Evolutionary conservation across 1,284 basidiomycete genomes (phyloP), one percentile per base, ranked within the genome.

Genomic region (Pascua sp.): DNA sequence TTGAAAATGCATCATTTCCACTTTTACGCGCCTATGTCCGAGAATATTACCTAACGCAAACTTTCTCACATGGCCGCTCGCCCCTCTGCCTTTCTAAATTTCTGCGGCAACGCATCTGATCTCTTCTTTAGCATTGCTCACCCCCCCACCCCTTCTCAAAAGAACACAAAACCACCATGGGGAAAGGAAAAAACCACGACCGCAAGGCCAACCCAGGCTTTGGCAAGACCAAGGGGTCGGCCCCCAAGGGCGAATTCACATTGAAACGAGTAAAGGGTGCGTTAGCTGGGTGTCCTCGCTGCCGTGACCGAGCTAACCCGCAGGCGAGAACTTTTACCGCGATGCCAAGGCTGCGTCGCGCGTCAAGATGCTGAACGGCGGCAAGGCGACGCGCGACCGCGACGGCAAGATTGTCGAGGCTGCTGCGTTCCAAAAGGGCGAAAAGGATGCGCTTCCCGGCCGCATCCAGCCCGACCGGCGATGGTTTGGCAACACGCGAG

Each of bases 401-500:
- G 88, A 91, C 65, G 93, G 93, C 56, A 94, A 91, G 77, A 87
- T 97, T 69, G 84, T 90, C 65, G 82, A 94, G 77, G 91, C 90
- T 49, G 93, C 94, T 60, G 89, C 89, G 2, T 97, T 92, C 75
- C 93, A 96, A 79, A 92, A 89, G 74, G 87, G 87, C 18, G 91
- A 94, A 77, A 86, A 86, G 63, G 91, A 95, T 77, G 86, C 88
- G 5, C 86, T 85, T 56, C 88, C 90, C 0, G 93, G 93, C 16
- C 81, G 92, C 57, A 90, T 96, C 38, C 89, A 93, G 78, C 89
- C 93, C 61, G 94, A 97, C 81, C 81, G 91, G 59, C 79, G 92
- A 67, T 96, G 93, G 93, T 97, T 97, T 69, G 93, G 91, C 48
- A 98, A 98, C 79, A 98, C 96, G 11, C 83, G 96, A 71, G 95